Conservation (phyloP, 805 yeast genomes). For the Nakazawaea laoshanensis region DNA sequence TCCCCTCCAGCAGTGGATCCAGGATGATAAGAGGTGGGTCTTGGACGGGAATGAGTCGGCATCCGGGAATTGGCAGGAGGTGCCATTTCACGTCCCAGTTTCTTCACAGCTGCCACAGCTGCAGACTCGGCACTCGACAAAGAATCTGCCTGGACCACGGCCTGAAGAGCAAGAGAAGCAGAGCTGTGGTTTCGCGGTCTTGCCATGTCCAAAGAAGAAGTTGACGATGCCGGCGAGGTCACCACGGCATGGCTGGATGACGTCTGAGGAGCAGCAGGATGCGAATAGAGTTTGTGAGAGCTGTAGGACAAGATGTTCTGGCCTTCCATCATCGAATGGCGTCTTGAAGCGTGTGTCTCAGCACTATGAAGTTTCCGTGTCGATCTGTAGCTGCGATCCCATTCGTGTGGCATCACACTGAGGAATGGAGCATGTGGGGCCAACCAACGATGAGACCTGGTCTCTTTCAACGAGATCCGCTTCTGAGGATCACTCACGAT, state of each 20-base stretch:
- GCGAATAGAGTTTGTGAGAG: constrained; percentile 30
- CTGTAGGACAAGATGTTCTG: constrained; percentile 29
- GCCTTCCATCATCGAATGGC: constrained; percentile 35
- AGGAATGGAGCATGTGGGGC: constrained; percentile 76
- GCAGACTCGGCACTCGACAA: too few species aligned
- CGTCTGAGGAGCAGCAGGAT: constrained; percentile 63
- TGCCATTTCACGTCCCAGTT: too few species aligned
- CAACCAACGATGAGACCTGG: constrained; percentile 83
- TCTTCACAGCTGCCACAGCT: too few species aligned
- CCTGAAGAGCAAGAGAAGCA: constrained; percentile 64
- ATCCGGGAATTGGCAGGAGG: constrained; percentile 12
- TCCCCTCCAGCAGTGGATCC: constrained; percentile 24
- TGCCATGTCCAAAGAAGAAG: not conserved
- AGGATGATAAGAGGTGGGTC: constrained; percentile 84
- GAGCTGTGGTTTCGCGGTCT: too few species aligned
- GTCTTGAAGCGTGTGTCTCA: constrained; percentile 18
- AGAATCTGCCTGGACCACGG: constrained; percentile 65
- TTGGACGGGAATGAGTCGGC: constrained; percentile 44
- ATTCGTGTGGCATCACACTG: constrained; percentile 78
- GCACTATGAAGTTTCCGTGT: constrained; percentile 20
- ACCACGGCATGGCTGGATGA: constrained; percentile 55
- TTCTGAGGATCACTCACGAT: constrained; percentile 77
- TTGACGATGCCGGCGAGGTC: constrained; percentile 26
- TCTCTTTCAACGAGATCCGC: constrained; percentile 60
- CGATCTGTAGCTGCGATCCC: constrained; percentile 62